Evolutionary conservation across 2,329 filamentous ascomycete genomes (phyloP), one percentile per base, ranked within the genome.

Genomic region (Monascus ruber): DNA sequence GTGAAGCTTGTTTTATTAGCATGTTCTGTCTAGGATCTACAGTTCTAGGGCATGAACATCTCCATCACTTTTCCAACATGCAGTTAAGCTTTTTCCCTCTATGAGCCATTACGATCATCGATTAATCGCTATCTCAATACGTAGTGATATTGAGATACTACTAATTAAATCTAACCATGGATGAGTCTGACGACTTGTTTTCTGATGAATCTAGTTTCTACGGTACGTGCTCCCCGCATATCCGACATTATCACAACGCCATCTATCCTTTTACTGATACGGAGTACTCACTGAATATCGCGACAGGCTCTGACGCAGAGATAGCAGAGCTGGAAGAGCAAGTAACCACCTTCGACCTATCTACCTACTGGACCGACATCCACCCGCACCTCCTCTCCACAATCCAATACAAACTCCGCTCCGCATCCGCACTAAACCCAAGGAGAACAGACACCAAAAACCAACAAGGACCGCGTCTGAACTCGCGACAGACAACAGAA

Each of bases 401-500:
- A 10, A 53, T 56, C 1, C 62, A 62, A 11, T 36, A 57, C 33
- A 26, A 24, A 31, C 11, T 9, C 27, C 33, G 35, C 45, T 37
- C 7, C 36, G 27, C n/a, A 47, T 17, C 17, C 17, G 17, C 17
- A 17, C 17, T 2, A 17, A 17, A 17, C 17, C 17, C 17, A 17
- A 17, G 2, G 17, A 17, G 17, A 17, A 17, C 17, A 17, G 17
- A 47, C 17, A 37, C 35, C 8, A 4, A 29, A 29, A 36, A 24
- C 24, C 9, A 29, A 46, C 24, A 38, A 33, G 29, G 49, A 47
- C 36, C 44, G 45, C 11, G 34, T 31, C 17, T 6, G 24, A 11
- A 39, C 7, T 43, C 36, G 34, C 42, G 78, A 74, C 25, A 78
- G 80, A 67, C 81, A 82, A 55, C 66, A 1, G 83, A 88, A 54